Evolutionary conservation across 2,329 filamentous ascomycete genomes (phyloP).

Genomic region (Lachnellula suecica): DNA sequence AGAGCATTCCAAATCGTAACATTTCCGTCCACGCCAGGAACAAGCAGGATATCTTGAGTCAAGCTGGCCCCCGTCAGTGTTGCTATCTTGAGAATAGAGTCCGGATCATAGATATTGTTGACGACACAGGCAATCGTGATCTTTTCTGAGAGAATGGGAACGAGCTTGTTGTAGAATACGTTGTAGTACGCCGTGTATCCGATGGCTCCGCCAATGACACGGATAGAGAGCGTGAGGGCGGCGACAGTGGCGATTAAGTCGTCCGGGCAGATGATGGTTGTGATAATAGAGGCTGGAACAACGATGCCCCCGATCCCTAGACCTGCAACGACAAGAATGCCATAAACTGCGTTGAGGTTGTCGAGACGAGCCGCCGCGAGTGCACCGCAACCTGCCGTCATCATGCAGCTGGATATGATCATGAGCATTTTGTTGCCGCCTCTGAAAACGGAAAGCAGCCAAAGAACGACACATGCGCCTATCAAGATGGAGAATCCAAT

Average conservation of each 20-base stretch:
- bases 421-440: conserved; percentile 60
- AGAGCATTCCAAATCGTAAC: conserved; percentile 49
- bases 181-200: conserved; percentile 62
- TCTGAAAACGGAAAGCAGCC: conserved; percentile 56
- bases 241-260: conserved; percentile 70
- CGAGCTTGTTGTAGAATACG: conserved; percentile 46
- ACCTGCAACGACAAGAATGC: conserved; percentile 57
- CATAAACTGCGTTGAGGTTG: conserved; percentile 56
- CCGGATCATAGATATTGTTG: conserved; percentile 31
- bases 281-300: conserved; percentile 66
- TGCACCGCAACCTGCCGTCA: conserved; percentile 43
- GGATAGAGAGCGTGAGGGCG: conserved; percentile 67
- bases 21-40: conserved; percentile 54
- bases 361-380: conserved; percentile 45
- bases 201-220: conserved; percentile 65
- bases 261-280: conserved; percentile 68
- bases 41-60: conserved; percentile 46
- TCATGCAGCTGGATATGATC: conserved; percentile 38
- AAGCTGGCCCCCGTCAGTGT: conserved; percentile 52
- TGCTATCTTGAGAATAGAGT: conserved; percentile 49
- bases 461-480: conserved; percentile 58
- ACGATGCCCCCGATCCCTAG: conserved; percentile 67
- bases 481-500: conserved; percentile 61
- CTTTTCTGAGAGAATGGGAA: conserved; percentile 34
- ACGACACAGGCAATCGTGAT: conserved; percentile 14